phyloP scores from a whole-genome alignment of 2,329 filamentous ascomycete species.

The Pyricularia sp. region DNA sequence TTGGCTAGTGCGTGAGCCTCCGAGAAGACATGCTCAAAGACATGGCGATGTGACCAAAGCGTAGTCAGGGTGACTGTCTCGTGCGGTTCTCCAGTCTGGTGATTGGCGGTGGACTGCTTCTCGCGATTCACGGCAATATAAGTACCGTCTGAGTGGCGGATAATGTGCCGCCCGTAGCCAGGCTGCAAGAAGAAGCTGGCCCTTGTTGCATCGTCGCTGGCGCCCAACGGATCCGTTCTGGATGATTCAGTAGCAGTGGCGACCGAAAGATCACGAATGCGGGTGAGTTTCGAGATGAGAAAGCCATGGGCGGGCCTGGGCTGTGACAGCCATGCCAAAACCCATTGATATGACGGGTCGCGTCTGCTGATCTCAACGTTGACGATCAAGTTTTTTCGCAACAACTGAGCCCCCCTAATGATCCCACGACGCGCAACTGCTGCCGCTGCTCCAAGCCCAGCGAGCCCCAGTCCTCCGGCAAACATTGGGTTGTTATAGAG shows the following conservation, averaged over 20 bases:
- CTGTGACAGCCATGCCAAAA: slow-evolving; percentile 87
- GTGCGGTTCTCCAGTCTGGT: slow-evolving; percentile 79
- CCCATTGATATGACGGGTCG: slow-evolving; percentile 89
- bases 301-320: slow-evolving; percentile 59
- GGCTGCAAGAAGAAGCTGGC: slow-evolving; percentile 85
- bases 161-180: slow-evolving; percentile 79
- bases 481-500: slow-evolving; percentile 56
- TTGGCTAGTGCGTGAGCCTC: slow-evolving; percentile 78
- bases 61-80: slow-evolving; percentile 91
- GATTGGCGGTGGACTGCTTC: slow-evolving; percentile 74
- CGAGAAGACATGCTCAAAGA: slow-evolving; percentile 83
- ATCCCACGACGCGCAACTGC: slow-evolving; percentile 73
- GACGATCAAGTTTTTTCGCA: slow-evolving; percentile 80
- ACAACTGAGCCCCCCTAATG: slow-evolving; percentile 60
- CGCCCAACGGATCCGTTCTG: slow-evolving; percentile 9
- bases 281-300: slow-evolving; percentile 46
- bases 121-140: slow-evolving; percentile 83
- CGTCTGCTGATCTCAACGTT: slow-evolving; percentile 93
- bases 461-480: slow-evolving; percentile 77
- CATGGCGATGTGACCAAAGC: slow-evolving; percentile 76
- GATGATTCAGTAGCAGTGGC: slow-evolving; percentile 35
- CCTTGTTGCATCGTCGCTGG: slow-evolving; percentile 52
- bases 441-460: slow-evolving; percentile 72
- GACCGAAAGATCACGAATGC: slow-evolving; percentile 51
- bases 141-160: slow-evolving; percentile 70